Evolutionary conservation across 768 basidiomycete genomes (phyloP), one percentile per base, ranked within the genome.

Genomic region (Lactifluus echinatus): DNA sequence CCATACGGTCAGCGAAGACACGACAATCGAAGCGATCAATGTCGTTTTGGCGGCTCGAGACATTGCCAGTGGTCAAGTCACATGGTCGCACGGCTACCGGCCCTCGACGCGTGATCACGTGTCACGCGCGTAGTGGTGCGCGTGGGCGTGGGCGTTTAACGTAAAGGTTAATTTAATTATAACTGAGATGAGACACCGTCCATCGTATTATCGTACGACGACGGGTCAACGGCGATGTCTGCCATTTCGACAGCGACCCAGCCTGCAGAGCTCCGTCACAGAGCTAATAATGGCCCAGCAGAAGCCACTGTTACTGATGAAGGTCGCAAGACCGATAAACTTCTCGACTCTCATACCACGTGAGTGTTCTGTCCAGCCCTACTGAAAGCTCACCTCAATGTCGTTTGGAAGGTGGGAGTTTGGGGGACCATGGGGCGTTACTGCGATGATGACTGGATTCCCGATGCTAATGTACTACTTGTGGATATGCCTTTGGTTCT

Each of bases 401-500:
- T 50, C 50, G 21, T 55, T 64, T 8, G 61, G 40, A 55, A 94
- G 92, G 36, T 95, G 89, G 74, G 94, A 99, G 71, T 99, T 99
- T 66, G 95, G 96, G 62, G 95, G 95, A 2, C 93, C 95, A 40
- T 78, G 79, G 72, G 96, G 95, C 44, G 93, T 94, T 26, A 70
- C 83, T 11, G 88, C 87, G 12, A 98, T 99, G 74, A 98, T 99
- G 88, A 76, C 84, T 19, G 85, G 88, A 46, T 99, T 99, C 68
- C 96, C 96, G 0, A 70, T 87, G 24, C 78, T 98, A 60, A 98
- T 99, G 93, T 99, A 96, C 71, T 99, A 98, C 74, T 81, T 98
- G 61, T 97, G 93, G 92, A 91, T 91, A 57, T 99, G 96, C 67
- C 79, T 97, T 34, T 91, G 87, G 83, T 95, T 94, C 71, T 93